A percentile compares a stretch with the other conserved stretches of the same genome.
These are phyloP conservation scores for Magnaporthiopsis incrustans DNA, from an alignment of 2,329 filamentous ascomycete genomes.

Conservation along the genomic window DNA sequence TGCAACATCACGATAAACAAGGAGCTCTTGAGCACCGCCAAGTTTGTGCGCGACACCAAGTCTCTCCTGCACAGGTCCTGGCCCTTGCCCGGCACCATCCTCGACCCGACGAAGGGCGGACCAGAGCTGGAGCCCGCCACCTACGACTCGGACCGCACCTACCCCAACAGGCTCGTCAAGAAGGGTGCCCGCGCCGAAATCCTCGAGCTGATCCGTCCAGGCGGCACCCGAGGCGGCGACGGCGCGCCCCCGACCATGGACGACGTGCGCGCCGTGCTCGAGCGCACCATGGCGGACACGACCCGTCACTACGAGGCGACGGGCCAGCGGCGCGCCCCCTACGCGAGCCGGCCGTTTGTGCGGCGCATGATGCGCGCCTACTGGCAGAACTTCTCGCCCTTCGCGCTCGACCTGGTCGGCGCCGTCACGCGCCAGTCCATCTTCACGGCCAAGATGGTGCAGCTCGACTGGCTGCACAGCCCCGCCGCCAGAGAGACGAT, in stretches of 20 bases:
- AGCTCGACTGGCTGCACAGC: slow-evolving; percentile 70
- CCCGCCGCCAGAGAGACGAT: slow-evolving; percentile 57
- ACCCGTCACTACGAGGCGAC: slow-evolving; percentile 13
- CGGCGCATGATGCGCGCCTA: slow-evolving; percentile 65
- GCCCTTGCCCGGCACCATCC: slow-evolving; percentile 62
- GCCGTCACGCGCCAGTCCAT: slow-evolving; percentile 58
- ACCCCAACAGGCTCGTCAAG: slow-evolving; percentile 52
- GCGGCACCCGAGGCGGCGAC: slow-evolving; percentile 11
- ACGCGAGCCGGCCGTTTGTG: slow-evolving; percentile 33
- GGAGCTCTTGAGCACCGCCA: slow-evolving; percentile 50
- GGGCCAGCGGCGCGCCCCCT: slow-evolving; percentile 7
- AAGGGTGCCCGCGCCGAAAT: slow-evolving; percentile 34
- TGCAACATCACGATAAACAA: slow-evolving; percentile 47
- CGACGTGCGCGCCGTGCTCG: not conserved
- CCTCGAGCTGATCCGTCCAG: slow-evolving; percentile 26
- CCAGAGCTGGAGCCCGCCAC: slow-evolving; percentile 27
- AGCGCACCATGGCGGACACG: not conserved
- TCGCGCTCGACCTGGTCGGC: slow-evolving; percentile 56
- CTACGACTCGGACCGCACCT: slow-evolving; percentile 28
- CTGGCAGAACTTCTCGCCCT: slow-evolving; percentile 58
- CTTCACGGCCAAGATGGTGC: slow-evolving; percentile 65
- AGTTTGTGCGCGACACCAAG: slow-evolving; percentile 51
- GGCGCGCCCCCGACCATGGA: not conserved
- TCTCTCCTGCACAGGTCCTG: slow-evolving; percentile 34
- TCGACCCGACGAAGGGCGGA: slow-evolving; percentile 44